These are phyloP conservation scores for Saccharomycopsis fodiens DNA, from an alignment of 805 yeast species.

Conservation along the genomic window DNA sequence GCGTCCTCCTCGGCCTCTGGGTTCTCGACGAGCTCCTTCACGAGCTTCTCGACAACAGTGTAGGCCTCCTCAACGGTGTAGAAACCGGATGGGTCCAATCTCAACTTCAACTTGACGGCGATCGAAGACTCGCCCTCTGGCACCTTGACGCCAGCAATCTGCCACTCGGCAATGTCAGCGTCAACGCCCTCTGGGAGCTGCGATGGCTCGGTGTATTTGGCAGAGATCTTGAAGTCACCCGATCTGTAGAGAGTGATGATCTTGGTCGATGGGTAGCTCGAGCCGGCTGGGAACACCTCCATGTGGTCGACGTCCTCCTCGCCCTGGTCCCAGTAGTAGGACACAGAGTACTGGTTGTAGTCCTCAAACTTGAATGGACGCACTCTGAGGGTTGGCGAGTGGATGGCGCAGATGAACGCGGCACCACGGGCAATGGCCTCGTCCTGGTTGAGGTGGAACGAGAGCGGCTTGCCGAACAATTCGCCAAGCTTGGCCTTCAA, in stretches of 20 bases:
- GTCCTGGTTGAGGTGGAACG: constrained; percentile 96
- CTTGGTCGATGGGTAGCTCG: constrained; percentile 90
- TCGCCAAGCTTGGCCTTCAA: constrained; percentile 75
- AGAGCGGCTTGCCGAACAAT: constrained; percentile 76
- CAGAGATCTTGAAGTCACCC: constrained; percentile 79
- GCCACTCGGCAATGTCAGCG: constrained; percentile 74
- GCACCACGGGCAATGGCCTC: constrained; percentile 99
- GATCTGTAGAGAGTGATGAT: constrained; percentile 89
- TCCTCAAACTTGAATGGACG: constrained; percentile 99
- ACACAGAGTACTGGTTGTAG: constrained; percentile 82
- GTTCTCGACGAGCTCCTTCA: constrained; percentile 67
- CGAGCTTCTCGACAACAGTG: constrained; percentile 85
- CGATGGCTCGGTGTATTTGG: constrained; percentile 71
- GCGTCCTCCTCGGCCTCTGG: constrained; percentile 47
- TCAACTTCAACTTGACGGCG: constrained; percentile 85
- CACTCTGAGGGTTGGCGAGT: constrained; percentile 97
- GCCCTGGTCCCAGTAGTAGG: constrained; percentile 92
- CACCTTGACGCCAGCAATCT: constrained; percentile 75
- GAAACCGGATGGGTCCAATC: constrained; percentile 96
- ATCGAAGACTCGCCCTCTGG: constrained; percentile 68
- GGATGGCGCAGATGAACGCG: constrained; percentile 97
- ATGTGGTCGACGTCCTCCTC: constrained; percentile 85
- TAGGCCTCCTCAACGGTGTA: constrained; percentile 90
- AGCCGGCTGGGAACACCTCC: constrained; percentile 96
- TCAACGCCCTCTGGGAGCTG: constrained; percentile 64